phyloP scores from a whole-genome alignment of 2,329 filamentous ascomycete species.

The Neophaeococcomyces aloes region DNA sequence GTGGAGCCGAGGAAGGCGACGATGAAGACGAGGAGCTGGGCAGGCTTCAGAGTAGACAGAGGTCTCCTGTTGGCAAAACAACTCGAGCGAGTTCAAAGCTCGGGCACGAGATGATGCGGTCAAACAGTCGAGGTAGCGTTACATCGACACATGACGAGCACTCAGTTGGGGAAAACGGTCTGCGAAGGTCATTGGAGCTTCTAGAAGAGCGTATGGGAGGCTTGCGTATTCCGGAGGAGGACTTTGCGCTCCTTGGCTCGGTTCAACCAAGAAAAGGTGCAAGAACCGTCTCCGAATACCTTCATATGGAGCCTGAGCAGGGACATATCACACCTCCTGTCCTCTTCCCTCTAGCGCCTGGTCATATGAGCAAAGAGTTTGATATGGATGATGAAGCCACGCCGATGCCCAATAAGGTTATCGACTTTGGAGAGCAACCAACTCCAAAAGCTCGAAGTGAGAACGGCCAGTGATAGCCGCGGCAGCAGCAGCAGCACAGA shows the following conservation, averaged over 20 bases:
- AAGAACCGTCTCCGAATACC: constrained; percentile 21
- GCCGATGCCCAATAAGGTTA: constrained; percentile 15
- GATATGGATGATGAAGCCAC: constrained; percentile 26
- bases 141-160: constrained; percentile 37
- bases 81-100: constrained; percentile 72
- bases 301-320: constrained; percentile 22
- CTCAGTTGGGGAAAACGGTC: constrained; percentile 24
- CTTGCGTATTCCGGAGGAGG: constrained; percentile 22
- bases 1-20: constrained; percentile 72
- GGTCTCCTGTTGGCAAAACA: constrained; percentile 42
- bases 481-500: constrained; percentile 57
- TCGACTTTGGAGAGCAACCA: constrained; percentile 17
- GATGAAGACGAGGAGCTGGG: constrained; percentile 91
- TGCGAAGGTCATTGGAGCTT: constrained; percentile 23
- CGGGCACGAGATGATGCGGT: constrained; percentile 95
- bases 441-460: constrained; percentile 47
- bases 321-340: constrained; percentile 42
- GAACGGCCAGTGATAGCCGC: constrained; percentile 46
- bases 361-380: constrained; percentile 31
- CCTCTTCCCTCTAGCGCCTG: constrained; percentile 38
- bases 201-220: constrained; percentile 25
- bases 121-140: constrained; percentile 83
- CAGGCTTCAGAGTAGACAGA: constrained; percentile 38
- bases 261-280: constrained; percentile 20
- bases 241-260: constrained; percentile 9